Evolutionary conservation across 129 eudicot species (phyloP), one percentile per base, ranked within the genome.

Genomic region (Saussurea involucrata): DNA sequence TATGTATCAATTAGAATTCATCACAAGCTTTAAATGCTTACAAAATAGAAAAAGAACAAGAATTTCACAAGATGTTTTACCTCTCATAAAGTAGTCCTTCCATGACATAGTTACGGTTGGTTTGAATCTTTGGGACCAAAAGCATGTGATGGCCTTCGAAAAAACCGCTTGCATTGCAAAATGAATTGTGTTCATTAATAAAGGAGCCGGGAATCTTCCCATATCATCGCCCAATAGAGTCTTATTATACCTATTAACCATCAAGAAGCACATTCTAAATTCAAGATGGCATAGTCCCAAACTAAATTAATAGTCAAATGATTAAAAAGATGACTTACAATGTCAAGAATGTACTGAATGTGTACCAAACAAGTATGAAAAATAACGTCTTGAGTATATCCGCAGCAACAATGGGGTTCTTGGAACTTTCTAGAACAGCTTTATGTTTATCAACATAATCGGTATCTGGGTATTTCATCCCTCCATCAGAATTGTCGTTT

Each of bases 151-250:
- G 15, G 76, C 94, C 80, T 80, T 95, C 21, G 99, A 88, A 68
- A 95, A 86, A 75, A 88, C 83, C 68, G 99, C 99, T 92, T 95
- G 99, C 99, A 95, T 95, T 63, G 87, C 77, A 76, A 95, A 95
- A 84, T 95, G 99, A 64, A 95, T 81, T 9, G 99, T 91, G 34
- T 95, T 95, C 99, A 95, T 95, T 81, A 95, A 75, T 42, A 95
- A 78, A 46, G 99, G 99, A 76, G 99, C 99, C 18, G 99, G 99
- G 74, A 95, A 95, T 73, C 70, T 95, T 69, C 99, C 97, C 89
- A 89, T 63, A 69, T 95, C 75, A 80, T 91, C 94, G 40, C 99
- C 99, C 77, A 95, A 69, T 24, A 95, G 79, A 68, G 87, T 87
- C 78, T 95, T 95, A 82, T 95, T 95, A 74, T 92, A 95, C 83